A percentile compares a stretch with the other conserved stretches of the same genome.
Conservation (phyloP, 2,329 filamentous ascomycete species). For the Scedosporium apiospermum region DNA sequence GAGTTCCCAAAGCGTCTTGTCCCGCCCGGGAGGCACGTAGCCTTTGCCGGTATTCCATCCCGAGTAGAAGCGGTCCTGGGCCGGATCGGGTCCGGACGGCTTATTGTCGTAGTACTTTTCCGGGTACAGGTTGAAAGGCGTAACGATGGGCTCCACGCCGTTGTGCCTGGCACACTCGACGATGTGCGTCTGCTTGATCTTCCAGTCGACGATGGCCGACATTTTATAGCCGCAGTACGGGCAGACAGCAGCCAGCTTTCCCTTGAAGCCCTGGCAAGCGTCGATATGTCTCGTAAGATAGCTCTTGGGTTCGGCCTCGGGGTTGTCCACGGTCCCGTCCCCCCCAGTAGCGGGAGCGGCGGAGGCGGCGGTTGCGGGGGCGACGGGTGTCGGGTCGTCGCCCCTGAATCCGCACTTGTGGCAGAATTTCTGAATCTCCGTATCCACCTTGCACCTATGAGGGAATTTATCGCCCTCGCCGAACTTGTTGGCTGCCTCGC, state of each 20-base stretch:
- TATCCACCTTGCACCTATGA: slow-evolving; percentile 10
- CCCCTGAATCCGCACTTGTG: slow-evolving; percentile 10
- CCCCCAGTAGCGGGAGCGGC: no score
- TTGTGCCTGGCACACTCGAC: not conserved
- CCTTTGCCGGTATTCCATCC: not conserved
- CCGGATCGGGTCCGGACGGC: not conserved
- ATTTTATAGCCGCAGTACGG: slow-evolving; percentile 12
- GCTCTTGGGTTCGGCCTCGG: not conserved
- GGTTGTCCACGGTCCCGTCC: no score
- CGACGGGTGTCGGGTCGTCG: not conserved
- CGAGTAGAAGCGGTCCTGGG: not conserved
- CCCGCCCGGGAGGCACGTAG: not conserved
- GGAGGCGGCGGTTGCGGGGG: no score
- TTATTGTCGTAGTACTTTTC: not conserved
- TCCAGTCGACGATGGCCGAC: not conserved
- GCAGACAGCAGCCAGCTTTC: slow-evolving; percentile 12
- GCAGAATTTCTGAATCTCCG: slow-evolving; percentile 8
- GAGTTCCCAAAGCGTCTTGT: not conserved
- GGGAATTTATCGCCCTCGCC: slow-evolving; percentile 8
- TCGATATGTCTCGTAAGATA: slow-evolving; percentile 9
- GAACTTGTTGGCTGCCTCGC: slow-evolving; percentile 4
- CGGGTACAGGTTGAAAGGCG: slow-evolving; percentile 8
- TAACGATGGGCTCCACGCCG: not conserved
- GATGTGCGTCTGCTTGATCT: slow-evolving; percentile 8
- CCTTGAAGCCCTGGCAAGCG: slow-evolving; percentile 12